phyloP scores from a whole-genome alignment of 2,329 filamentous ascomycete species.

The Exophiala oligosperma region DNA sequence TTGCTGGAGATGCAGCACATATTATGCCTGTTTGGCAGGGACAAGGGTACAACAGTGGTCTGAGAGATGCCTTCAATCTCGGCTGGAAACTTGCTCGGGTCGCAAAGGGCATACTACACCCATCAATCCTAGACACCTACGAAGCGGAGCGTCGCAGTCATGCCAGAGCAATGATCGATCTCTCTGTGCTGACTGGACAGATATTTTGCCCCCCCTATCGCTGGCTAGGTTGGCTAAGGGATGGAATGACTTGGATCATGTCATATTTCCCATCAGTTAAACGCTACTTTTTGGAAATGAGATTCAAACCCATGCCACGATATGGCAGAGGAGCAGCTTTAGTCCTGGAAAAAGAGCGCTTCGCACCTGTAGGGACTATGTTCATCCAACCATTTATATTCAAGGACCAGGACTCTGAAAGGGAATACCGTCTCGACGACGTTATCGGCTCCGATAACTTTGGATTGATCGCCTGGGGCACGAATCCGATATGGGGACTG shows the following conservation, averaged over 20 bases:
- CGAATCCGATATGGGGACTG: background rate
- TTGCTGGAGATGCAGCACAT: slow-evolving; percentile 28
- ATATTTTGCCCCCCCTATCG: background rate
- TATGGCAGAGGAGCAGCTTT: background rate
- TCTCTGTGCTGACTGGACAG: background rate
- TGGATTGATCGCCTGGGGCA: background rate
- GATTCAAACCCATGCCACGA: background rate
- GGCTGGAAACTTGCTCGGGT: slow-evolving; percentile 27
- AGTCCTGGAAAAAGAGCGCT: background rate
- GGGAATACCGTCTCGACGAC: background rate
- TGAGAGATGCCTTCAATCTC: slow-evolving; percentile 30
- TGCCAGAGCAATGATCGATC: background rate
- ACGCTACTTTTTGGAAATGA: background rate
- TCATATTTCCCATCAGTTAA: background rate
- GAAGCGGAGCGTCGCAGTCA: slow-evolving; percentile 15
- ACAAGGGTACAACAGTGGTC: slow-evolving; percentile 29
- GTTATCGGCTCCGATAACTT: background rate
- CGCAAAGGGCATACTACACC: slow-evolving; percentile 20
- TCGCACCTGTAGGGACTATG: background rate
- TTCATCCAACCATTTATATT: background rate
- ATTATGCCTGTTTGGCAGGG: slow-evolving; percentile 26
- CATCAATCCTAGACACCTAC: slow-evolving; percentile 21
- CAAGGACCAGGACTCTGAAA: background rate
- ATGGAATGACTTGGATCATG: background rate
- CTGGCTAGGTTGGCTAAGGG: background rate